A percentile compares a stretch with the other conserved stretches of the same genome.
phyloP scores from a whole-genome alignment of 192 early-diverging fungal genomes.

The Polychytrium aggregatum region DNA sequence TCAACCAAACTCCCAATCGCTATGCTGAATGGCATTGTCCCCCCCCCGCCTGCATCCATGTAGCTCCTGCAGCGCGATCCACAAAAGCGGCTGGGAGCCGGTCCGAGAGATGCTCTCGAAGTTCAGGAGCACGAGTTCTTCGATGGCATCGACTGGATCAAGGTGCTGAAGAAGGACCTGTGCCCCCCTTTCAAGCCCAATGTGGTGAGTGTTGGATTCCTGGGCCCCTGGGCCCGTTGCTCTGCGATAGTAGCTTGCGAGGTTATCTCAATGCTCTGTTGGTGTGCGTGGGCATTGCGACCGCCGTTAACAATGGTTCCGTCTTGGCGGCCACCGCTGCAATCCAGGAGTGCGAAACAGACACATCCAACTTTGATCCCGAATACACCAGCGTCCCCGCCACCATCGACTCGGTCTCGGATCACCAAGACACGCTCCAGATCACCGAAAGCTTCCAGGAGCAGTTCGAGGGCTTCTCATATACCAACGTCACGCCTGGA shows the following conservation, averaged over 20 bases:
- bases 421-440: constrained; percentile 40
- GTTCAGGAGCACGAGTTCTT: constrained; percentile 57
- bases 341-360: constrained; percentile 23
- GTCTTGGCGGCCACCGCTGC: constrained; percentile 7
- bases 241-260: constrained; percentile 83
- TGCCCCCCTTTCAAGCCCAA: constrained; percentile 61
- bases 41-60: too few relatives aligned
- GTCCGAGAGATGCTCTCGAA: constrained; percentile 42
- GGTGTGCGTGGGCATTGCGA: neutral
- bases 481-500: too few relatives aligned
- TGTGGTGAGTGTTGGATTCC: constrained; percentile 34
- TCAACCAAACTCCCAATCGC: too few relatives aligned
- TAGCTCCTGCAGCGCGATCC: constrained; percentile 58
- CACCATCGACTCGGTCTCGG: constrained; percentile 34
- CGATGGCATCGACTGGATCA: constrained; percentile 50
- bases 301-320: neutral
- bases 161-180: constrained; percentile 45
- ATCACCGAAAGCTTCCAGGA: constrained; percentile 33
- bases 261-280: constrained; percentile 77
- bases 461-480: constrained; percentile 38
- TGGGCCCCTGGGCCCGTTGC: too few relatives aligned
- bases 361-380: constrained; percentile 40
- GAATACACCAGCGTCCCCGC: constrained; percentile 38
- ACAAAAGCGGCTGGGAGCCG: constrained; percentile 40
- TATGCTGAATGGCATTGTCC: too few relatives aligned